A percentile compares a stretch with the other conserved stretches of the same genome.
Evolutionary conservation across 2,329 filamentous ascomycete genomes (phyloP).

Genomic region (Aspergillus costaricaensis): DNA sequence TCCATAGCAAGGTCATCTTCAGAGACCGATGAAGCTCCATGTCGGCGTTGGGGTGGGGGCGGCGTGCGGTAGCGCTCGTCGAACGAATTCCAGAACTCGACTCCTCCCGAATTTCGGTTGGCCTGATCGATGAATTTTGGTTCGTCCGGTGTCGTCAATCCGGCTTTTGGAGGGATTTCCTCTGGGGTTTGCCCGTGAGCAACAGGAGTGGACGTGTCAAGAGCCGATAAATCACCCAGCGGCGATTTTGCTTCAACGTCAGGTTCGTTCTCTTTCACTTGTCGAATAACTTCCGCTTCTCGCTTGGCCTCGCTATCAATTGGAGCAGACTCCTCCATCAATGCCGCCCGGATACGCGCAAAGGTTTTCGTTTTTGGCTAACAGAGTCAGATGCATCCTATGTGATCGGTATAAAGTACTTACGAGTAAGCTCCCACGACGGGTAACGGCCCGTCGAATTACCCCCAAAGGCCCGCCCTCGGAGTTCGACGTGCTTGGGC

Average conservation of each 20-base stretch:
- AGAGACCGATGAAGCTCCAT: conserved; percentile 52
- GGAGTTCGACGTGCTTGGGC: conserved; percentile 37
- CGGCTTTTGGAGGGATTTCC: conserved; percentile 27
- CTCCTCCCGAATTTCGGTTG: conserved; percentile 69
- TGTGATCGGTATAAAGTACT: conserved; percentile 35
- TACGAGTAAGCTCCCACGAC: conserved; percentile 85
- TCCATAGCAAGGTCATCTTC: conserved; percentile 45
- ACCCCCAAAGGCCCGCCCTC: conserved; percentile 69
- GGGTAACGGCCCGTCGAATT: conserved; percentile 77
- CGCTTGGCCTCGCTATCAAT: conserved; percentile 85
- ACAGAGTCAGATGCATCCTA: conserved; percentile 6
- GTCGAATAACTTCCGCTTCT: conserved; percentile 92
- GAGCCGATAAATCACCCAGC: conserved; percentile 48
- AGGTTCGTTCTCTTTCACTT: conserved; percentile 87
- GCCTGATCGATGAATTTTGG: conserved; percentile 76
- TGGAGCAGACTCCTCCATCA: conserved; percentile 84
- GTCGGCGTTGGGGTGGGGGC: conserved; percentile 61
- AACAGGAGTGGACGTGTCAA: conserved; percentile 47
- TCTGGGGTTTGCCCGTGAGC: conserved; percentile 20
- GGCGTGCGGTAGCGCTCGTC: conserved; percentile 69
- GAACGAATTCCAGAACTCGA: conserved; percentile 78
- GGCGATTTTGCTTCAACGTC: conserved; percentile 53
- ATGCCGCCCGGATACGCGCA: conserved; percentile 83
- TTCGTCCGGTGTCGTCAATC: conserved; percentile 53
- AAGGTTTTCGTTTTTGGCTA: conserved; percentile 97